phyloP scores from a whole-genome alignment of 305 asterid species.

The Fraxinus baroniana region DNA sequence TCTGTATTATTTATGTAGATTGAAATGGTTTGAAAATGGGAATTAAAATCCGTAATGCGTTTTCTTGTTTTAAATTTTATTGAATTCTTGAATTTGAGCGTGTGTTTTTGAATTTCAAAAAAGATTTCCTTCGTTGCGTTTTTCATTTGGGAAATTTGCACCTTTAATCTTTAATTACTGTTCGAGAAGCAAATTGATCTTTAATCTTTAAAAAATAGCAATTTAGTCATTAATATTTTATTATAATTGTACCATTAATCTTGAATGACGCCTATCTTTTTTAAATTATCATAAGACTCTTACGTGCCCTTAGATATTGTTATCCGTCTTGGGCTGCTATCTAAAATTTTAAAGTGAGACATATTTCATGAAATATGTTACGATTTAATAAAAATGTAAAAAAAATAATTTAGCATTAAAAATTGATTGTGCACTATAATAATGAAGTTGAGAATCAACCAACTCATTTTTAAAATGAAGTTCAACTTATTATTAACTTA shows the following conservation, averaged over 20 bases:
- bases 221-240: not conserved
- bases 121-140: conserved; percentile 12
- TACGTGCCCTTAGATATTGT: not conserved
- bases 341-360: not conserved
- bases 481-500: not conserved
- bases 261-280: no score
- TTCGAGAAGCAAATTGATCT: not conserved
- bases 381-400: not conserved
- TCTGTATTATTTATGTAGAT: not conserved
- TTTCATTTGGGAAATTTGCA: not conserved
- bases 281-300: not conserved
- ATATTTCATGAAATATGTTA: not conserved
- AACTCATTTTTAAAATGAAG: not conserved
- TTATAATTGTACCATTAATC: not conserved
- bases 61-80: conserved; percentile 14
- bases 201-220: not conserved
- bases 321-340: not conserved
- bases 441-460: not conserved
- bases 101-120: conserved; percentile 48
- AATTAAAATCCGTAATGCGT: conserved; percentile 27
- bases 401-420: no score
- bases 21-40: conserved; percentile 20
- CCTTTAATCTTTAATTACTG: no score
- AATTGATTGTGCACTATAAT: not conserved
- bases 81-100: conserved; percentile 18